phyloP scores from a whole-genome alignment of 306 rosid genomes.

The Crotalaria pallida region DNA sequence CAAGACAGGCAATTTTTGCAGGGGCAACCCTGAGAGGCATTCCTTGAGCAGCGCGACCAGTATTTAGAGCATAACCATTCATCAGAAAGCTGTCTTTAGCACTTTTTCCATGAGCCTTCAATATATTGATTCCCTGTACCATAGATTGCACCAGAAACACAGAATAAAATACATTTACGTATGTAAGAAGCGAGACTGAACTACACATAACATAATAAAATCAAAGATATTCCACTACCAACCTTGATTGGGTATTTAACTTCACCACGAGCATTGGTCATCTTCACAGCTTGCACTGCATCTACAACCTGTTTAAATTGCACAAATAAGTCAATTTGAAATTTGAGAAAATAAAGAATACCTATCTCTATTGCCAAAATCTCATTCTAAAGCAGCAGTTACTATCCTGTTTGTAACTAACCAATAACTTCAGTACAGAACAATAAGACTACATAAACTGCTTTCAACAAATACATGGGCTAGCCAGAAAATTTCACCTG shows the following conservation, averaged over 20 bases:
- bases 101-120: constrained; percentile 98
- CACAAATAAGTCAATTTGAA: constrained; percentile 4
- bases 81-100: constrained; percentile 86
- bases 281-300: constrained; percentile 85
- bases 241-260: constrained; percentile 95
- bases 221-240: constrained; percentile 20
- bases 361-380: not conserved
- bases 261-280: constrained; percentile 93
- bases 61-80: constrained; percentile 91
- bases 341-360: not conserved
- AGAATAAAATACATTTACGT: not conserved
- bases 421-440: not conserved
- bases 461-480: not conserved
- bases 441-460: not conserved
- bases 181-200: not conserved
- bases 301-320: constrained; percentile 71
- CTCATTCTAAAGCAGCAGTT: not conserved
- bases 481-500: not conserved
- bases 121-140: constrained; percentile 77
- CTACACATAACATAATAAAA: not conserved
- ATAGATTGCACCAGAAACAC: not conserved
- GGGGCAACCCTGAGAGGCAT: constrained; percentile 93
- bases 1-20: constrained; percentile 92
- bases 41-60: constrained; percentile 98
- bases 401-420: not conserved